Percentiles rank a stretch among this genome's conserved stretches.
These are phyloP conservation scores for Fusarium xylarioides DNA, from an alignment of 2,329 filamentous ascomycete genomes.

Conservation along the genomic window DNA sequence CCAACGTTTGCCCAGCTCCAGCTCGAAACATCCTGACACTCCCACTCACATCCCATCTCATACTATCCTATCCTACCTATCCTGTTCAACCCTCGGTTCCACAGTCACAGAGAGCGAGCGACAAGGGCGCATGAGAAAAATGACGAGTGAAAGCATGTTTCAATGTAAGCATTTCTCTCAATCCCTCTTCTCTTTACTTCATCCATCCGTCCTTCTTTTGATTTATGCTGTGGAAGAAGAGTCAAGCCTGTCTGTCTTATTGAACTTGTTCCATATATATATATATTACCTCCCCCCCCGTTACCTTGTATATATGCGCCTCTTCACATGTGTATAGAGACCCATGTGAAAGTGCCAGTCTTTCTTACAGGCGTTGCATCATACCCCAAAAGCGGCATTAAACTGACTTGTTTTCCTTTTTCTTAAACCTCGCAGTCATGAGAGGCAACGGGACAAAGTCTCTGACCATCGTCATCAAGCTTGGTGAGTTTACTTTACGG, in stretches of 20 bases:
- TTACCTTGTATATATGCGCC: slow-evolving; percentile 7
- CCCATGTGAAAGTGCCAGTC: slow-evolving; percentile 21
- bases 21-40: slow-evolving; percentile 34
- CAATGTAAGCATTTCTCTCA: slow-evolving; percentile 38
- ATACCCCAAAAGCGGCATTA: slow-evolving; percentile 46
- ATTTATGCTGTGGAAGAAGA: slow-evolving; percentile 14
- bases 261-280: slow-evolving; percentile 5
- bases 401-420: slow-evolving; percentile 57
- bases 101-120: slow-evolving; percentile 36
- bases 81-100: slow-evolving; percentile 31
- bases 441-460: slow-evolving; percentile 61
- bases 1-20: slow-evolving; percentile 34
- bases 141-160: slow-evolving; percentile 41
- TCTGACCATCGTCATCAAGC: slow-evolving; percentile 78
- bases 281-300: slow-evolving; percentile 2
- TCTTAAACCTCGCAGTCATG: slow-evolving; percentile 60
- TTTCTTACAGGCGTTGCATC: slow-evolving; percentile 1
- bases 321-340: slow-evolving; percentile 1
- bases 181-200: slow-evolving; percentile 17
- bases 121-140: slow-evolving; percentile 39
- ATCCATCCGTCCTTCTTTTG: slow-evolving; percentile 21
- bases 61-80: slow-evolving; percentile 1
- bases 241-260: neutral
- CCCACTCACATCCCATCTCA: slow-evolving; percentile 1
- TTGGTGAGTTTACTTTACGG: slow-evolving; percentile 65